These are phyloP conservation scores for Vitis cinerea DNA, from an alignment of 164 flowering plant genomes.

Conservation along the genomic window DNA sequence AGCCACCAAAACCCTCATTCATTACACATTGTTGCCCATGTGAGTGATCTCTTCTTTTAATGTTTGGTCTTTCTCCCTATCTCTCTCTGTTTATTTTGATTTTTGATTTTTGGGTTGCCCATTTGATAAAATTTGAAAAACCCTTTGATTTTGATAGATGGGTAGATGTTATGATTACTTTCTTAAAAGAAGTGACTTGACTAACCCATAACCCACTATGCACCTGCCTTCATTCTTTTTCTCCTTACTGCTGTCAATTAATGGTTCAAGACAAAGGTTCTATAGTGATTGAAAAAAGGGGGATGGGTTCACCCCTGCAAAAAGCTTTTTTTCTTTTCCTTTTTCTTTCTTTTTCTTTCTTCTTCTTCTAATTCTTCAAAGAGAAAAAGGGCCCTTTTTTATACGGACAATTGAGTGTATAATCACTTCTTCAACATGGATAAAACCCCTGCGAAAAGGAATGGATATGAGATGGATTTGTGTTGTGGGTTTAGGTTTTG, in stretches of 20 bases:
- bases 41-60: slow-evolving; percentile 27
- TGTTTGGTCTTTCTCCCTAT: not conserved
- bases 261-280: not conserved
- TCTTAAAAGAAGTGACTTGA: slow-evolving; percentile 36
- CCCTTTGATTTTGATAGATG: too few species aligned
- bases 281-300: slow-evolving; percentile 5
- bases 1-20: too few species aligned
- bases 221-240: not conserved
- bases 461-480: too few species aligned
- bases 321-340: not conserved
- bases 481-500: not conserved
- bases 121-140: too few species aligned
- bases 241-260: not conserved
- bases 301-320: not conserved
- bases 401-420: slow-evolving; percentile 14
- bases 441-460: too few species aligned
- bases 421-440: slow-evolving; percentile 10
- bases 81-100: too few species aligned
- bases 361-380: slow-evolving; percentile 8
- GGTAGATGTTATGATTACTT: not conserved
- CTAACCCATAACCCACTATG: slow-evolving; percentile 7
- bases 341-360: not conserved
- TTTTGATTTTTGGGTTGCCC: too few species aligned
- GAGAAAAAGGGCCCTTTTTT: slow-evolving; percentile 9
- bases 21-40: slow-evolving; percentile 13